phyloP scores from a whole-genome alignment of 106 monocot species.

The Dendrobium huoshanense region DNA sequence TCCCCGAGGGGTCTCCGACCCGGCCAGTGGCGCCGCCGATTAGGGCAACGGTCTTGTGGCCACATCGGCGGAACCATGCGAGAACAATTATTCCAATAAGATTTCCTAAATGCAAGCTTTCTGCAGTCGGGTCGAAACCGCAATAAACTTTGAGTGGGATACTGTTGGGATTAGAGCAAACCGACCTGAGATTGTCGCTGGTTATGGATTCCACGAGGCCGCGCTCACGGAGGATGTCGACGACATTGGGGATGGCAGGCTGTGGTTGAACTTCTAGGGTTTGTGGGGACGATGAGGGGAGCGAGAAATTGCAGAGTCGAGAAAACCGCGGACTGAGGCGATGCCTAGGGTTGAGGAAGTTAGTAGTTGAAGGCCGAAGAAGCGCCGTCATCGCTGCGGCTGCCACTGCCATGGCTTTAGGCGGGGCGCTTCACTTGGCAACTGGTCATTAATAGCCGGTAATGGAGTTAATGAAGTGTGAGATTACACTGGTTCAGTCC shows the following conservation, averaged over 20 bases:
- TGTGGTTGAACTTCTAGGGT: neutral
- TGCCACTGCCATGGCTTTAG: slow-evolving; percentile 1
- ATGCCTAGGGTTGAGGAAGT: slow-evolving; percentile 13
- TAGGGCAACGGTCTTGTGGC: slow-evolving; percentile 61
- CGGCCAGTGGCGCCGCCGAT: slow-evolving; percentile 88
- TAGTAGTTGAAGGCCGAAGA: slow-evolving; percentile 18
- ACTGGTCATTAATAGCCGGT: too few species aligned
- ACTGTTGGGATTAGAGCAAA: slow-evolving; percentile 13
- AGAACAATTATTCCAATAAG: slow-evolving; percentile 78
- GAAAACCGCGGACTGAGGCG: slow-evolving; percentile 4
- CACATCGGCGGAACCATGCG: slow-evolving; percentile 80
- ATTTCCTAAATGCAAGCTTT: slow-evolving; percentile 92
- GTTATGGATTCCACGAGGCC: slow-evolving; percentile 79
- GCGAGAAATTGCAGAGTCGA: slow-evolving; percentile 12
- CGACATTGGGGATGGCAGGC: slow-evolving; percentile 31
- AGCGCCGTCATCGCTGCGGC: slow-evolving; percentile 10
- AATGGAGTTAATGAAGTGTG: too few species aligned
- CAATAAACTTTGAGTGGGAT: slow-evolving; percentile 64
- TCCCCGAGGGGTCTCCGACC: slow-evolving; percentile 90
- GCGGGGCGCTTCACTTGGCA: too few species aligned
- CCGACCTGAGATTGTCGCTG: slow-evolving; percentile 42
- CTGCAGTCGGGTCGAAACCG: slow-evolving; percentile 93
- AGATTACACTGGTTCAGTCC: too few species aligned
- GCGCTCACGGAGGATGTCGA: slow-evolving; percentile 64
- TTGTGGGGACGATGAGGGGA: slow-evolving; percentile 5